A percentile compares a stretch with the other conserved stretches of the same genome.
These are phyloP conservation scores for Trichaptum fuscoviolaceum DNA, from an alignment of 768 basidiomycete species.

Conservation along the genomic window DNA sequence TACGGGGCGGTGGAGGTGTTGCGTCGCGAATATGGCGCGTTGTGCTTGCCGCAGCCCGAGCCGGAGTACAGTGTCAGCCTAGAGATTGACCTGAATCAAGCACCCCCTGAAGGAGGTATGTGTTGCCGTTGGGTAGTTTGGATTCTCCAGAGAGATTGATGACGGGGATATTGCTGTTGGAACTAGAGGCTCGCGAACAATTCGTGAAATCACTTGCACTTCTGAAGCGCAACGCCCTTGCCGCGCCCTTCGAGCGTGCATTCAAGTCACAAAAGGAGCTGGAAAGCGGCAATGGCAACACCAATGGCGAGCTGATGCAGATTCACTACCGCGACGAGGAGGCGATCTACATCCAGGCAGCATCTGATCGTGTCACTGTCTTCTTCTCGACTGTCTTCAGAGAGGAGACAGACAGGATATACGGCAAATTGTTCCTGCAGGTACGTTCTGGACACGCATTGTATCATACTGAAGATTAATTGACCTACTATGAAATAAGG, in stretches of 20 bases:
- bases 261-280: slow-evolving; percentile 80
- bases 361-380: slow-evolving; percentile 92
- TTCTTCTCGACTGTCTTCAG: slow-evolving; percentile 96
- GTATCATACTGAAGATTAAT: slow-evolving; percentile 1
- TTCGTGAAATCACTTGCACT: slow-evolving; percentile 79
- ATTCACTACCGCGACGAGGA: slow-evolving; percentile 96
- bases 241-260: slow-evolving; percentile 89
- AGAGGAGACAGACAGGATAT: slow-evolving; percentile 96
- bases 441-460: slow-evolving; percentile 32
- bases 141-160: background rate
- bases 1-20: slow-evolving; percentile 84
- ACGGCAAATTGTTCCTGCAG: slow-evolving; percentile 98
- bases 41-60: slow-evolving; percentile 66
- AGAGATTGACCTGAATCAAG: slow-evolving; percentile 80
- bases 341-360: slow-evolving; percentile 92
- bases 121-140: slow-evolving; percentile 7
- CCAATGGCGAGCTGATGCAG: slow-evolving; percentile 81
- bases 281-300: slow-evolving; percentile 58
- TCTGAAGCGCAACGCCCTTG: slow-evolving; percentile 88
- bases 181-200: slow-evolving; percentile 67
- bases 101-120: slow-evolving; percentile 77
- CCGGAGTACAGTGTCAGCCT: slow-evolving; percentile 87
- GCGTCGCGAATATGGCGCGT: slow-evolving; percentile 73
- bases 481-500: slow-evolving; percentile 39
- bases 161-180: too few relatives aligned